Evolutionary conservation across 208 protist species (phyloP).

Genomic region (Leishmania aethiopica): DNA sequence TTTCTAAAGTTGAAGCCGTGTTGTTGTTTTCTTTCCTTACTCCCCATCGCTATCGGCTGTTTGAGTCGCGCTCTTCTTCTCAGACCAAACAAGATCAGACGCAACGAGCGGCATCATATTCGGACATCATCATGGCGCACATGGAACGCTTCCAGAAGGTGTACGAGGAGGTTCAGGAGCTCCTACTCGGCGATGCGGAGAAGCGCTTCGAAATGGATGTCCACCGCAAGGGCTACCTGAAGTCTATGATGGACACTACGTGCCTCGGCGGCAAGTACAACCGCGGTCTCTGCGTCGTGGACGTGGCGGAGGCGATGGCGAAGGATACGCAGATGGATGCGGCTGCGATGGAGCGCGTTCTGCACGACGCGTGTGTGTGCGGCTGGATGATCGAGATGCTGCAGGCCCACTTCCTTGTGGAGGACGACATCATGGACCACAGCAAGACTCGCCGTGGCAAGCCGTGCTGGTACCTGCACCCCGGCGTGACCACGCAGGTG

Average conservation of each 20-base stretch:
- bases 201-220: conserved; percentile 73
- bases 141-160: conserved; percentile 78
- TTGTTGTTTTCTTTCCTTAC: neutral
- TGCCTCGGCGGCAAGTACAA: conserved; percentile 92
- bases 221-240: conserved; percentile 73
- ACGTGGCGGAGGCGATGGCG: conserved; percentile 67
- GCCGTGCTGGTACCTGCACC: conserved; percentile 95
- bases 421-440: conserved; percentile 98
- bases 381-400: conserved; percentile 95
- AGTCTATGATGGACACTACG: conserved; percentile 85
- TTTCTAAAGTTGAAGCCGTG: neutral
- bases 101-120: neutral
- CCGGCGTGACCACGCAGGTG: conserved; percentile 90
- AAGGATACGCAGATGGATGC: conserved; percentile 56
- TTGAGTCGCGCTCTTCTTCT: neutral
- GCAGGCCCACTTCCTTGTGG: conserved; percentile 97
- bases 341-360: conserved; percentile 46
- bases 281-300: conserved; percentile 83
- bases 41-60: neutral
- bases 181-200: conserved; percentile 54
- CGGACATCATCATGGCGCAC: conserved; percentile 34
- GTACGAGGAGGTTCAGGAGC: conserved; percentile 79
- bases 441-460: conserved; percentile 95
- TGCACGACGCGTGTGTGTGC: conserved; percentile 92
- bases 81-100: neutral